Evolutionary conservation across 1,139 yeast species (phyloP).

Genomic region (Petasospora rhodanensis): DNA sequence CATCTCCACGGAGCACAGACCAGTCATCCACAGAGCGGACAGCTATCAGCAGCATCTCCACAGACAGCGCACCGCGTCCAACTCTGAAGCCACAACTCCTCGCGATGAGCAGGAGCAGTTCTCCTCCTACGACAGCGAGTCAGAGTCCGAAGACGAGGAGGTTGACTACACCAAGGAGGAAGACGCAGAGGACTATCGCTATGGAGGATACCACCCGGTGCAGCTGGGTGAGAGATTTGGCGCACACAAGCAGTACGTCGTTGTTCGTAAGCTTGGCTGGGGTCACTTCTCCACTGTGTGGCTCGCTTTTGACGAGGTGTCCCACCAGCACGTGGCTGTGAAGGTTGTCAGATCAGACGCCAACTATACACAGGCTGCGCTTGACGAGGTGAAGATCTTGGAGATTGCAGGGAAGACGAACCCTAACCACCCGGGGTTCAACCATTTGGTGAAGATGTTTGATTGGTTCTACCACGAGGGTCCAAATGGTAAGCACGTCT

Average conservation of each 20-base stretch:
- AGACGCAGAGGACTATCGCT: slow-evolving; percentile 62
- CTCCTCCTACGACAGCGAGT: slow-evolving; percentile 1
- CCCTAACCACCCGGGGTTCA: slow-evolving; percentile 65
- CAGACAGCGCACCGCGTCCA: slow-evolving; percentile 3
- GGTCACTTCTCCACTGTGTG: slow-evolving; percentile 90
- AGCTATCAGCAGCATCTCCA: slow-evolving; percentile 6
- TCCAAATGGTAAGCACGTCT: slow-evolving; percentile 76
- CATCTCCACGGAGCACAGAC: slow-evolving; percentile 12
- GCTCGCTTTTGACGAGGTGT: slow-evolving; percentile 63
- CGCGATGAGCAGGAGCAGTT: no score
- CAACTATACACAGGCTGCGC: slow-evolving; percentile 79
- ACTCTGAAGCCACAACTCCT: no score
- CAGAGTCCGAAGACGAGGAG: slow-evolving; percentile 5
- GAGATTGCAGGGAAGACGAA: slow-evolving; percentile 42
- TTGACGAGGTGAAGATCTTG: slow-evolving; percentile 73
- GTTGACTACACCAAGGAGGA: slow-evolving; percentile 44
- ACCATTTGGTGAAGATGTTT: slow-evolving; percentile 61
- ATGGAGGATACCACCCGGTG: slow-evolving; percentile 89
- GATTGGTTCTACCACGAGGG: slow-evolving; percentile 79
- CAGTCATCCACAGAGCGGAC: slow-evolving; percentile 8
- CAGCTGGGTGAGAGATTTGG: slow-evolving; percentile 63
- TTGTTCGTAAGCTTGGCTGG: slow-evolving; percentile 84
- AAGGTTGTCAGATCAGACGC: slow-evolving; percentile 70
- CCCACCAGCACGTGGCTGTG: slow-evolving; percentile 68
- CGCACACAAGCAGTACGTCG: slow-evolving; percentile 55